Base-by-base conservation (phyloP, 2,329 filamentous ascomycete species). In the Diaporthe batatas region DNA sequence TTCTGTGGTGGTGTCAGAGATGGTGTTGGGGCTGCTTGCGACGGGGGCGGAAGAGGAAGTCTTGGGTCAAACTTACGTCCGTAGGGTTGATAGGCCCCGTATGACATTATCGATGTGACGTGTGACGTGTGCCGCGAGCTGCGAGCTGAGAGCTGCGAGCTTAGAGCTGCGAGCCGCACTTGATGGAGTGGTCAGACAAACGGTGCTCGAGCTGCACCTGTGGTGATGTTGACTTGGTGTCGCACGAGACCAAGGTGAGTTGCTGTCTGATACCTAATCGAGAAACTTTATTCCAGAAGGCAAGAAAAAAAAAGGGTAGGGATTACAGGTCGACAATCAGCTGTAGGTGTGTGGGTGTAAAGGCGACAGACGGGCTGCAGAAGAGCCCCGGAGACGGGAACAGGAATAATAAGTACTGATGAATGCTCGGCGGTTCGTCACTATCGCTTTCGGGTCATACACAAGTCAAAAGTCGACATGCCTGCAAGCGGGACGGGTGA, bases 81-180 rank as follows among this genome's bases (percentile, higher is more conserved):
- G 73, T 82, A 83, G 36, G 81, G 79, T 25, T 79, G 79, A 47
- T 83, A 82, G 44, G 76, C 79, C 68, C 72, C 77, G 72, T 82
- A 82, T 59, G 81, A 82, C 81, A 83, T 83, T 21, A 51, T 25
- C 8, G 34, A 36, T 36, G 34, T 36, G 4, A 29, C 29, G 29
- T 29, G 54, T 49, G 62, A 67, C 62, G 62, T 67, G 32, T 67
- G 62, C 47, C 47, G 39, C 4, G 39, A 6, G 14, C 39, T 6
- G 23, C 39, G 29, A 29, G 29, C 29, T 29, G 29, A 2, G 29
- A 29, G 29, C 29, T 29, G 29, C 29, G 29, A 29, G n/a, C n/a
- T n/a, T n/a, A n/a, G n/a, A n/a, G n/a, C n/a, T n/a, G 39, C 11
- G 39, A 16, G 12, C 39, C 12, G 36, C 57, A 29, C 36, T 25